Base-by-base conservation (phyloP, 805 yeast species). In the Schwanniomyces pseudopolymorphus region DNA sequence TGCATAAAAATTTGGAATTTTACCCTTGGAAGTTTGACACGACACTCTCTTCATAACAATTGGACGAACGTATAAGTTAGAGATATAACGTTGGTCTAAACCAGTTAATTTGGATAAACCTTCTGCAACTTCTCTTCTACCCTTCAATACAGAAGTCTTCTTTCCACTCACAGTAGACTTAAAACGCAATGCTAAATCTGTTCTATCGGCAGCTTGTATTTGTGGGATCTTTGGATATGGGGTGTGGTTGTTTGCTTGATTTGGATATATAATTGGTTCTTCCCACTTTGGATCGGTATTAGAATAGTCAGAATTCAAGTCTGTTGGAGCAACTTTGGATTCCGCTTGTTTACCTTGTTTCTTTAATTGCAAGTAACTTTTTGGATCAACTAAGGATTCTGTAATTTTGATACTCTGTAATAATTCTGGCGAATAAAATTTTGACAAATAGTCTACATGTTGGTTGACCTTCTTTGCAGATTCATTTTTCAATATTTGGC, bases 11-110 rank as follows among this genome's bases (percentile, higher is more conserved):
- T 89, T 80, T 43, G 85, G 82, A 53, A 88, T 88, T 64, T 89
- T 90, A 64, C 97, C 97, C 74, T 89, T 88, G 33, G 89, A 83
- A 2, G 97, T 92, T 76, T 89, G 96, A 63, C 89, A 89, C 45
- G 90, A 83, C 21, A 92, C 98, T 43, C 87, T 75, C 69, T 89
- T 90, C 73, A 83, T 73, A 35, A 86, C 76, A 50, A 87, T 65
- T 2, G 89, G 87, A 61, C 85, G 82, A 56, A 81, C 82, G 46
- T 76, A 75, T 49, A 89, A 75, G 44, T 74, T 76, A 47, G 75
- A 72, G 55, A 88, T 80, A 63, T 83, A 87, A 33, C 73, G 65
- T 46, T 77, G 80, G 53, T 81, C 79, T 51, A 84, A 77, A 0
- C 91, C 92, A 0, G 92, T 85, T 52, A 85, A 74, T 43, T 77